These are phyloP conservation scores for Eucalyptus pauciflora DNA, from an alignment of 345 rosid genomes.

Conservation along the genomic window DNA sequence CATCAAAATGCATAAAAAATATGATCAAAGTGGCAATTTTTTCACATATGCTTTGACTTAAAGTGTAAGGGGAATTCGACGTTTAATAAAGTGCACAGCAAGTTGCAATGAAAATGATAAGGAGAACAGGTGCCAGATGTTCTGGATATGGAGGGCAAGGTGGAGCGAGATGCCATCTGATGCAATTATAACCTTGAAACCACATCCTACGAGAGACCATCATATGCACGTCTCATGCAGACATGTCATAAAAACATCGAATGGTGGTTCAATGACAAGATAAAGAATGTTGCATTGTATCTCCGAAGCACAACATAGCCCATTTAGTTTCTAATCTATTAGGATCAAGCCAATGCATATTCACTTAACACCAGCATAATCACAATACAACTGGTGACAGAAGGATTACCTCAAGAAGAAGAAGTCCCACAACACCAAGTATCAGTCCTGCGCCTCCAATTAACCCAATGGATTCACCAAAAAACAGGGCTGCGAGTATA, in stretches of 20 bases:
- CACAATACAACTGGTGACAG: not conserved
- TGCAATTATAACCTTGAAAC: not conserved
- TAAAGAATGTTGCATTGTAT: not conserved
- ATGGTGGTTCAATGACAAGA: not conserved
- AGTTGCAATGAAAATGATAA: not conserved
- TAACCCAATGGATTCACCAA: conserved; percentile 75
- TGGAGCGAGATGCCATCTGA: not conserved
- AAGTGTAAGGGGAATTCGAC: not conserved
- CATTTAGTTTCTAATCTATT: not conserved
- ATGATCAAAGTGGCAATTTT: not conserved
- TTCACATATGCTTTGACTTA: not conserved
- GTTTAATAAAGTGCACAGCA: not conserved
- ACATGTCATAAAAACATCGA: not conserved
- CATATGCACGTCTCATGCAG: not conserved
- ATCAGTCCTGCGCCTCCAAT: conserved; percentile 69
- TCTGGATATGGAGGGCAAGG: not conserved
- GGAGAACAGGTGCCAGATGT: not conserved
- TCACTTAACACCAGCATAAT: not conserved
- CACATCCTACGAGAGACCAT: not conserved
- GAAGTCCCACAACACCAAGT: conserved; percentile 78
- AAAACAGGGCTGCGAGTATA: conserved; percentile 67
- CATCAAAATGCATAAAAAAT: not conserved
- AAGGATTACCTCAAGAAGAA: conserved; percentile 70
- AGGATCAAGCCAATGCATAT: not conserved
- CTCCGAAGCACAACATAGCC: not conserved